Evolutionary conservation across 148 eudicot species (phyloP).

Genomic region (Silene latifolia): DNA sequence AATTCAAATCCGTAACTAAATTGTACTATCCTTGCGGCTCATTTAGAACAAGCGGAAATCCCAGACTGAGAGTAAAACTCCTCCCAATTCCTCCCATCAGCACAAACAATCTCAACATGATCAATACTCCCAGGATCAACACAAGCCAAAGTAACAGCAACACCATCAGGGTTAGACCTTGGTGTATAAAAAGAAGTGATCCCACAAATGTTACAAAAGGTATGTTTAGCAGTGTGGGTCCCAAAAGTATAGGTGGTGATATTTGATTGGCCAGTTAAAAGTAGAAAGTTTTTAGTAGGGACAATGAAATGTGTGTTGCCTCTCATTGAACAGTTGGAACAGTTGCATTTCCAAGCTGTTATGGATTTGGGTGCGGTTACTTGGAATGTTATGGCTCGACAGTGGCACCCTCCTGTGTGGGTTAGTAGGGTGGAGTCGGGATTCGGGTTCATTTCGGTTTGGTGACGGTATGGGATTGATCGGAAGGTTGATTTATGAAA

Average conservation of each 20-base stretch:
- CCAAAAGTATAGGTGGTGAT: constrained; percentile 75
- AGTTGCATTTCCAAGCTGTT: constrained; percentile 78
- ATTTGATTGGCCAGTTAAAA: constrained; percentile 52
- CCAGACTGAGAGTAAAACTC: constrained; percentile 39
- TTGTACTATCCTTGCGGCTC: neutral
- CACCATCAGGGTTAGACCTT: constrained; percentile 81
- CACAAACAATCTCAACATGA: constrained; percentile 53
- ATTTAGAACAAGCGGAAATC: constrained; percentile 54
- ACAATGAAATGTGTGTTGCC: constrained; percentile 73
- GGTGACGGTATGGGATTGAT: neutral
- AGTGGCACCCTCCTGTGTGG: constrained; percentile 90
- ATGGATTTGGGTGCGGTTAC: constrained; percentile 50
- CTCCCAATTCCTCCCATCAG: constrained; percentile 83
- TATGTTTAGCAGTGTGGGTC: constrained; percentile 81
- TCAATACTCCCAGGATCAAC: constrained; percentile 64
- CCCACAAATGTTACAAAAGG: constrained; percentile 78
- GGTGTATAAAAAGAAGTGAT: constrained; percentile 87
- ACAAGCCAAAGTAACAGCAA: constrained; percentile 60
- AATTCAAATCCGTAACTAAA: no score
- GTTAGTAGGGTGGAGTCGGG: constrained; percentile 22
- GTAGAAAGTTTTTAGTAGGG: constrained; percentile 49
- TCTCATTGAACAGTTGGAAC: constrained; percentile 78
- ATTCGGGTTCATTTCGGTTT: neutral
- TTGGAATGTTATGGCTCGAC: constrained; percentile 57
- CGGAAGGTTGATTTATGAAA: no score